phyloP scores from a whole-genome alignment of 2,329 filamentous ascomycete genomes.

The Fusarium sp. region DNA sequence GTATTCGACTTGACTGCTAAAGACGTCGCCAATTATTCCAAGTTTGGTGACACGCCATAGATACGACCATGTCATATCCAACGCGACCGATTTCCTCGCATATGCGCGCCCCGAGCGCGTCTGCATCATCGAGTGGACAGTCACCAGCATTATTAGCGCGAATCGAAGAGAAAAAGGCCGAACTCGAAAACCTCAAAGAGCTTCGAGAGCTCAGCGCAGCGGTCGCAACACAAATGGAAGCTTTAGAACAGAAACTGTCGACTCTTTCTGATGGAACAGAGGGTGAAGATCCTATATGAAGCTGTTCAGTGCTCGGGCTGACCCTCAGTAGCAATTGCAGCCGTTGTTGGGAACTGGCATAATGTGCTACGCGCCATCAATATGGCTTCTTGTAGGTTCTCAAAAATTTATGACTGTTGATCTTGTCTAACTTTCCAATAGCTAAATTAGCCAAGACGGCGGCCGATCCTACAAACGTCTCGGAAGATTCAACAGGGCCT shows the following conservation, averaged over 20 bases:
- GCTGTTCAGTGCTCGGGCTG: constrained; percentile 5
- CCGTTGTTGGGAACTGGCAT: constrained; percentile 89
- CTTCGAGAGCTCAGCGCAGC: constrained; percentile 81
- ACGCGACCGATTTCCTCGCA: constrained; percentile 70
- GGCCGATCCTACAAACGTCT: constrained; percentile 48
- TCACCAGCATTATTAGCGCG: constrained; percentile 76
- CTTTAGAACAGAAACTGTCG: constrained; percentile 77
- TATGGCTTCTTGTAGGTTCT: constrained; percentile 79
- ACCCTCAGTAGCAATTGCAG: constrained; percentile 73
- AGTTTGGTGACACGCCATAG: not conserved
- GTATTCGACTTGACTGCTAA: constrained; percentile 12
- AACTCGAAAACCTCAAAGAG: constrained; percentile 81
- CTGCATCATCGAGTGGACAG: constrained; percentile 63
- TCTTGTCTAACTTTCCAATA: constrained; percentile 45
- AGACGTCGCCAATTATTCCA: not conserved
- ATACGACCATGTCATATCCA: constrained; percentile 62
- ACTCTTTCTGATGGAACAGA: constrained; percentile 85
- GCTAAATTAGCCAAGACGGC: constrained; percentile 75
- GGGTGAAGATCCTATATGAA: constrained; percentile 57
- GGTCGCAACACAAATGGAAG: constrained; percentile 83
- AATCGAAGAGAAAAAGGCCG: constrained; percentile 86
- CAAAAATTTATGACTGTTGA: not conserved
- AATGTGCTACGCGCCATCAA: constrained; percentile 85
- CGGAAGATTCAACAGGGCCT: constrained; percentile 56
- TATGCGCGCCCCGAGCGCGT: constrained; percentile 68